phyloP scores from a whole-genome alignment of 1,284 basidiomycete species.

The Papiliotrema laurentii region DNA sequence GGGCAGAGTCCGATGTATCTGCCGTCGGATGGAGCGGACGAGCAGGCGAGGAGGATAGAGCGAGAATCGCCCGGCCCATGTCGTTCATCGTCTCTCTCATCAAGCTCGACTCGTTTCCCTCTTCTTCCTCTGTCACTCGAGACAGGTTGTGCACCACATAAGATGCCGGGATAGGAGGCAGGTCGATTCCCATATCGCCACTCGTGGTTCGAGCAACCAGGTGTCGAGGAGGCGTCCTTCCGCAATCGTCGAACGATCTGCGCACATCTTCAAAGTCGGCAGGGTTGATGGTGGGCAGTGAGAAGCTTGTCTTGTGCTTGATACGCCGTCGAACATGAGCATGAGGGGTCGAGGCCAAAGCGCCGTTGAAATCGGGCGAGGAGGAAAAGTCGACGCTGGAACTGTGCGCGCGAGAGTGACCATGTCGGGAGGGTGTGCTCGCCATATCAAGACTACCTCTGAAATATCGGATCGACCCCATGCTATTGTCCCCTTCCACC shows the following conservation, averaged over 20 bases:
- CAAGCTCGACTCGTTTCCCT: conserved; percentile 4
- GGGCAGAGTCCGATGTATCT: too few species aligned
- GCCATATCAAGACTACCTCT: conserved; percentile 3
- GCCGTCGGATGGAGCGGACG: not conserved
- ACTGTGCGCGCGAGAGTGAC: conserved; percentile 11
- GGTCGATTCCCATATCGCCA: conserved; percentile 15
- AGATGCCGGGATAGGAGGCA: conserved; percentile 22
- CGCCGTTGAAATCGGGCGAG: conserved; percentile 10
- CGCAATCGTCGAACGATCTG: conserved; percentile 18
- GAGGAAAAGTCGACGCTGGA: conserved; percentile 21
- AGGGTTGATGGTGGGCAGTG: conserved; percentile 20
- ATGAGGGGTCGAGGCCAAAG: conserved; percentile 8
- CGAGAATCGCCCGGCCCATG: conserved; percentile 2
- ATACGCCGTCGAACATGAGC: conserved; percentile 4
- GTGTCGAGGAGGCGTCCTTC: not conserved
- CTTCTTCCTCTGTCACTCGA: conserved; percentile 5
- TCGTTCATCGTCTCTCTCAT: conserved; percentile 3
- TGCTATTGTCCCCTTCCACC: not conserved
- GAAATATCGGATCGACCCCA: not conserved
- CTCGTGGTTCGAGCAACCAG: not conserved
- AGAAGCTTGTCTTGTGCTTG: conserved; percentile 21
- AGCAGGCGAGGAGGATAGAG: not conserved
- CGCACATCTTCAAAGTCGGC: conserved; percentile 23
- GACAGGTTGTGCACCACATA: not conserved
- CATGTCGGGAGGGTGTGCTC: conserved; percentile 1